Evolutionary conservation across 306 rosid species (phyloP).

Genomic region (Albizia julibrissin): DNA sequence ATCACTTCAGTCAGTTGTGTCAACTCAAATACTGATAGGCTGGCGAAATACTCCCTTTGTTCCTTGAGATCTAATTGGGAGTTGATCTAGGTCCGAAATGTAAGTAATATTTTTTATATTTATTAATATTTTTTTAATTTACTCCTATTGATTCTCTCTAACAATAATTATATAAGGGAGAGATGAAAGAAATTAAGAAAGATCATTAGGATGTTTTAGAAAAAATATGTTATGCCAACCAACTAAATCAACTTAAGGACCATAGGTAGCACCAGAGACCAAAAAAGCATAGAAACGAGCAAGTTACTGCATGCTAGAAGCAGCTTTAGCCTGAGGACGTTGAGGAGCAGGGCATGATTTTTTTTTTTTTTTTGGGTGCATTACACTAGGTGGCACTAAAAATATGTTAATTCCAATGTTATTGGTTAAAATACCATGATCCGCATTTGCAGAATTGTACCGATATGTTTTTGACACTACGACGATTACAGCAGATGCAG

Average conservation of each 20-base stretch:
- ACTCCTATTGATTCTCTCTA: too few relatives aligned
- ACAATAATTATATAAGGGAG: too few relatives aligned
- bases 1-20: background rate
- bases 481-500: background rate
- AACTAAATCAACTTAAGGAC: too few relatives aligned
- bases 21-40: conserved; percentile 15
- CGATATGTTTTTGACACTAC: background rate
- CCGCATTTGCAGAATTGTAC: background rate
- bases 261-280: background rate
- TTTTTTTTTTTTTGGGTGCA: background rate
- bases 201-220: too few relatives aligned
- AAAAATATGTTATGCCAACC: too few relatives aligned
- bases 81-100: too few relatives aligned
- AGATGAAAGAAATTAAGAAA: too few relatives aligned
- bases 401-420: background rate
- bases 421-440: background rate
- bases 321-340: background rate
- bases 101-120: too few relatives aligned
- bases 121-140: too few relatives aligned
- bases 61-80: too few relatives aligned
- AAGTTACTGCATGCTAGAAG: conserved; percentile 26
- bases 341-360: background rate
- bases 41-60: background rate
- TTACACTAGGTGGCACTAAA: background rate
- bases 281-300: background rate